Evolutionary conservation across 306 rosid species (phyloP).

Genomic region (Cyclanthera cordifolia): DNA sequence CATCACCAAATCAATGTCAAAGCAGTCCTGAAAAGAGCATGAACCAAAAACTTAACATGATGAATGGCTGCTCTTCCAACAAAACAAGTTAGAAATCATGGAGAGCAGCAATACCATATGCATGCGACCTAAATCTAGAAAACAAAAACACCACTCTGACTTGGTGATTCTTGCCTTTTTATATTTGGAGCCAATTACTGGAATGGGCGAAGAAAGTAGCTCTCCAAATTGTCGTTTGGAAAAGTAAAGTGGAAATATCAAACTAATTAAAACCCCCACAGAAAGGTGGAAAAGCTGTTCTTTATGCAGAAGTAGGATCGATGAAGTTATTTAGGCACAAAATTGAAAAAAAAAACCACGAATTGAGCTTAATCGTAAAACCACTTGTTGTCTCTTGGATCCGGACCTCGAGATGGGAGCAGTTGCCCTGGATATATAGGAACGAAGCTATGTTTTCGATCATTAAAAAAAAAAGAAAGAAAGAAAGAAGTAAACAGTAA

Average conservation of each 20-base stretch:
- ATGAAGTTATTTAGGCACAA: not conserved
- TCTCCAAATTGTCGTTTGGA: not conserved
- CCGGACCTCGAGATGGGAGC: too few relatives aligned
- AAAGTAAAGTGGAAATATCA: not conserved
- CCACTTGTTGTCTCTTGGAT: too few relatives aligned
- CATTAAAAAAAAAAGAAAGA: too few relatives aligned
- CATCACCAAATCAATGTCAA: constrained; percentile 74
- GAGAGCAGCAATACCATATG: constrained; percentile 12
- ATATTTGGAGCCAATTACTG: not conserved
- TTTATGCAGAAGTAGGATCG: not conserved
- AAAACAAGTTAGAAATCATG: constrained; percentile 6
- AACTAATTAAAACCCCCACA: not conserved
- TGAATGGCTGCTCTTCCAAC: constrained; percentile 19
- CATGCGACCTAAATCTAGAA: not conserved
- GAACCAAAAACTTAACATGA: constrained; percentile 43
- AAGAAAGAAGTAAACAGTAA: too few relatives aligned
- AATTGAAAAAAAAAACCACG: too few relatives aligned
- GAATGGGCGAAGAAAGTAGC: not conserved
- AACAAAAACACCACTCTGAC: not conserved
- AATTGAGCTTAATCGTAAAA: too few relatives aligned
- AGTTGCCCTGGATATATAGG: too few relatives aligned
- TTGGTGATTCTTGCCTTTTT: not conserved
- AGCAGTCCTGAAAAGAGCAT: constrained; percentile 51
- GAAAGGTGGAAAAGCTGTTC: not conserved
- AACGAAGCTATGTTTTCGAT: too few relatives aligned